These are phyloP conservation scores for Coprinopsis sp. DNA, from an alignment of 768 basidiomycete genomes.

Conservation along the genomic window DNA sequence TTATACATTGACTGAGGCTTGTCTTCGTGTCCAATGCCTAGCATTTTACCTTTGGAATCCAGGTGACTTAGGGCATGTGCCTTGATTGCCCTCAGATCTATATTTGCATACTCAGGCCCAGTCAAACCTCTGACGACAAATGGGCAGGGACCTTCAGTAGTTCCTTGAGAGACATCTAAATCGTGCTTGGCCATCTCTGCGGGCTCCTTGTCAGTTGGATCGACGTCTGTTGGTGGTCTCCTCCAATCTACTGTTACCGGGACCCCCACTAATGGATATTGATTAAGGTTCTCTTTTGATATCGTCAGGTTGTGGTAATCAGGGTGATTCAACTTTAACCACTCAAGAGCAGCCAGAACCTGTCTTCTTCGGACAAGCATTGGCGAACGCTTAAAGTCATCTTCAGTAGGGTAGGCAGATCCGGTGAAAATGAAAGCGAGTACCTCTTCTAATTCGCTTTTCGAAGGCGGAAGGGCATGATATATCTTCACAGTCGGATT, in stretches of 20 bases:
- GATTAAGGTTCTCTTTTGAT: constrained; percentile 18
- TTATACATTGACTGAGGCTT: constrained; percentile 26
- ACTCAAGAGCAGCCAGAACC: constrained; percentile 26
- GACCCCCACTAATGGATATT: constrained; percentile 19
- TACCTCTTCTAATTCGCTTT: constrained; percentile 25
- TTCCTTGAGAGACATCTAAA: constrained; percentile 24
- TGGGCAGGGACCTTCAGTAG: constrained; percentile 25
- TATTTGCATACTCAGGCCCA: constrained; percentile 18
- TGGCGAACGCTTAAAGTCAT: constrained; percentile 19
- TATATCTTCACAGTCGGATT: background rate
- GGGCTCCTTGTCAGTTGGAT: constrained; percentile 19
- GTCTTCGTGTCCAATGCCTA: constrained; percentile 24
- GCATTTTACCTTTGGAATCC: too few species aligned
- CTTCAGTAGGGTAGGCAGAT: too few species aligned
- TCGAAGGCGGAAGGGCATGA: background rate
- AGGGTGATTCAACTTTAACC: constrained; percentile 31
- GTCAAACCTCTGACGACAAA: constrained; percentile 36
- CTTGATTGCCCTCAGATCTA: too few species aligned
- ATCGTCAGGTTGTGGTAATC: too few species aligned
- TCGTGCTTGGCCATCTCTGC: too few species aligned
- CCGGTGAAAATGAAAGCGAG: too few species aligned
- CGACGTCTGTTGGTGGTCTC: constrained; percentile 15
- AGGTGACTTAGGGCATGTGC: too few species aligned
- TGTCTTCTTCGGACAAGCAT: constrained; percentile 22
- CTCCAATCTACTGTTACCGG: constrained; percentile 22